Evolutionary conservation across 106 monocot genomes (phyloP).

Genomic region (Phalaenopsis aphrodite): DNA sequence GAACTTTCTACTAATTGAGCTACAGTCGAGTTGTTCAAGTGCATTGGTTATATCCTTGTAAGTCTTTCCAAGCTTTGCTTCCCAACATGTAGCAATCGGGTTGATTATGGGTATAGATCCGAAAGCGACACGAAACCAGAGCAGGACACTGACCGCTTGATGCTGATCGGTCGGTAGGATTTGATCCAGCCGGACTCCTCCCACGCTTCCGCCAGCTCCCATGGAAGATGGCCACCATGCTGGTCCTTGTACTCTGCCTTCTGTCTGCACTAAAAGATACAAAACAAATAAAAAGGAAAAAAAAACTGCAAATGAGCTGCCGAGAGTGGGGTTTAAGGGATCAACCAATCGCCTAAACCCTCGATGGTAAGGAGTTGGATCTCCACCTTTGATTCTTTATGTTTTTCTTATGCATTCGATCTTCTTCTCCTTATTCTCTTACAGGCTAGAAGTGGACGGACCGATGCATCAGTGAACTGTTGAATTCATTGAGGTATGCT

Average conservation of each 20-base stretch:
- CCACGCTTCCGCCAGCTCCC: background rate
- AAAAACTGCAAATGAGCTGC: background rate
- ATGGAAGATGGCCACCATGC: background rate
- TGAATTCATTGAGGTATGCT: background rate
- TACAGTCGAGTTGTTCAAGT: no score
- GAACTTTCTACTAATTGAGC: no score
- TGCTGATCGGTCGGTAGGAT: background rate
- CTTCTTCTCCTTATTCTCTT: background rate
- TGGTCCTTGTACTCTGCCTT: background rate
- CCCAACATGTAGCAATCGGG: no score
- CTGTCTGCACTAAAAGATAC: background rate
- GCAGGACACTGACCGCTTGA: background rate
- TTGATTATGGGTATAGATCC: no score
- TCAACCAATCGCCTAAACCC: background rate
- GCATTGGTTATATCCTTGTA: no score
- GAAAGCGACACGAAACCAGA: background rate
- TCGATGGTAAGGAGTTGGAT: background rate
- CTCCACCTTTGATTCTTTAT: background rate
- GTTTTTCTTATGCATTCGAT: background rate
- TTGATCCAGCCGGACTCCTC: background rate
- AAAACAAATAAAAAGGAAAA: background rate
- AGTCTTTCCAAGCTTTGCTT: no score
- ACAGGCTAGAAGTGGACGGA: background rate
- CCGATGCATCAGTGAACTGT: background rate
- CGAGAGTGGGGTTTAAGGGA: background rate